Evolutionary conservation across 2,329 filamentous ascomycete species (phyloP).

Genomic region (Ophiostoma fasciatum): DNA sequence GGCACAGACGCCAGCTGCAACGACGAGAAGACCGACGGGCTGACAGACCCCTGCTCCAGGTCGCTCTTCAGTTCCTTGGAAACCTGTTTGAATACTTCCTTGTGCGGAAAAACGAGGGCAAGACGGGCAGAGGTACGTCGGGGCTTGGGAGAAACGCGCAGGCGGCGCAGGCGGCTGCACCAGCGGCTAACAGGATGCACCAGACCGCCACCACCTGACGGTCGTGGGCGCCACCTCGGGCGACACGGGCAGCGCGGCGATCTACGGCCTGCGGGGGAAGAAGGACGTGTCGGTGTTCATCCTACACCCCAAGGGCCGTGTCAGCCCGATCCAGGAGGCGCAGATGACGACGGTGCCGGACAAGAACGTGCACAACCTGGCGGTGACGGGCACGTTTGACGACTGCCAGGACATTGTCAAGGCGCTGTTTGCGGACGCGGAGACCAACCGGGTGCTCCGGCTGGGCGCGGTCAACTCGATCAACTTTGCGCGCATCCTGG

Average conservation of each 20-base stretch:
- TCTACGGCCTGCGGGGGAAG: constrained; percentile 88
- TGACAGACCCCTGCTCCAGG: too few relatives aligned
- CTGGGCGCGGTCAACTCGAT: constrained; percentile 93
- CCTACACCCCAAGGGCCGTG: constrained; percentile 77
- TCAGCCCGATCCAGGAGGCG: constrained; percentile 83
- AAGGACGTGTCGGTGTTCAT: constrained; percentile 96
- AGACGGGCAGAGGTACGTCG: constrained; percentile 36
- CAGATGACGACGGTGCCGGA: constrained; percentile 96
- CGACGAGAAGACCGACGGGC: too few relatives aligned
- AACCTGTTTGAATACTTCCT: constrained; percentile 90
- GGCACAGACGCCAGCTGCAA: too few relatives aligned
- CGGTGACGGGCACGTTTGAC: constrained; percentile 83
- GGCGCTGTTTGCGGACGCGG: constrained; percentile 71
- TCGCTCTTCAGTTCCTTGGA: constrained; percentile 80
- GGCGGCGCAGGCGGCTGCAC: too few relatives aligned
- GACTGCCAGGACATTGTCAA: constrained; percentile 98
- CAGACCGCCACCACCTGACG: constrained; percentile 63
- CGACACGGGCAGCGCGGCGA: constrained; percentile 86
- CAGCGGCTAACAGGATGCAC: not conserved
- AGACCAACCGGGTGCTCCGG: constrained; percentile 68
- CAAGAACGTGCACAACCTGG: constrained; percentile 81
- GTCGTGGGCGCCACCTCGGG: constrained; percentile 79
- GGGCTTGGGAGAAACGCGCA: not conserved
- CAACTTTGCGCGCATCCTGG: constrained; percentile 89
- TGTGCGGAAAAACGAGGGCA: constrained; percentile 55